Conservation (phyloP, 2,329 filamentous ascomycete species). For the Penicillium sp. region DNA sequence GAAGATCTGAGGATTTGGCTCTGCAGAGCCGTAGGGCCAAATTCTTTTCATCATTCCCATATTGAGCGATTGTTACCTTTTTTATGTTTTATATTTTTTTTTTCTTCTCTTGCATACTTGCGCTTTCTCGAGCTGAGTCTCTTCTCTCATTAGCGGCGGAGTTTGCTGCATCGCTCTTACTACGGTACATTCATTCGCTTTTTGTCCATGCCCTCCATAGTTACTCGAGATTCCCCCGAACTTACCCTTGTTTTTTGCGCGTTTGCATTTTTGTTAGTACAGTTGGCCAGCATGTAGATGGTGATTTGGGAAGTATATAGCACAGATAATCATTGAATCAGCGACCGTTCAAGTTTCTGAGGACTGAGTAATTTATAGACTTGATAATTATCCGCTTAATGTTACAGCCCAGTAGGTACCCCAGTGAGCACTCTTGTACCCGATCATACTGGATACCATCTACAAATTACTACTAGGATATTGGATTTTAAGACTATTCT, state of each 20-base stretch:
- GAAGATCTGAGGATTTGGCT: background rate
- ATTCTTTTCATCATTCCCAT: background rate
- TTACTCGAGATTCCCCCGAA: constrained; percentile 28
- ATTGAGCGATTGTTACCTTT: constrained; percentile 10
- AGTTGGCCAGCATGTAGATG: constrained; percentile 22
- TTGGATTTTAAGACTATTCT: no score
- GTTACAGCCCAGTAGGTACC: no score
- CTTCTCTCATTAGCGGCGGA: constrained; percentile 31
- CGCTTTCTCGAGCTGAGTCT: constrained; percentile 9
- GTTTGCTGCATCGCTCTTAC: constrained; percentile 28
- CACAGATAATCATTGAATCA: constrained; percentile 11
- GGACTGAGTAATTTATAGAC: no score
- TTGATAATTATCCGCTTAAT: no score
- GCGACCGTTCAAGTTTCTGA: no score
- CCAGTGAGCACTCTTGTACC: no score
- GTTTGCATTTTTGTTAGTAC: constrained; percentile 18
- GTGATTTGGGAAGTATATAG: constrained; percentile 24
- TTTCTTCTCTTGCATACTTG: constrained; percentile 6
- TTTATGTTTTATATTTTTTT: background rate
- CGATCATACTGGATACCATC: no score
- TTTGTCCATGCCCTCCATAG: constrained; percentile 13
- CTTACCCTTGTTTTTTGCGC: constrained; percentile 9
- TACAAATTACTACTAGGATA: no score
- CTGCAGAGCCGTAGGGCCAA: background rate
- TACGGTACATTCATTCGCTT: constrained; percentile 26